Conservation (phyloP, 2,329 filamentous ascomycete genomes). For the Fusarium paranaense region DNA sequence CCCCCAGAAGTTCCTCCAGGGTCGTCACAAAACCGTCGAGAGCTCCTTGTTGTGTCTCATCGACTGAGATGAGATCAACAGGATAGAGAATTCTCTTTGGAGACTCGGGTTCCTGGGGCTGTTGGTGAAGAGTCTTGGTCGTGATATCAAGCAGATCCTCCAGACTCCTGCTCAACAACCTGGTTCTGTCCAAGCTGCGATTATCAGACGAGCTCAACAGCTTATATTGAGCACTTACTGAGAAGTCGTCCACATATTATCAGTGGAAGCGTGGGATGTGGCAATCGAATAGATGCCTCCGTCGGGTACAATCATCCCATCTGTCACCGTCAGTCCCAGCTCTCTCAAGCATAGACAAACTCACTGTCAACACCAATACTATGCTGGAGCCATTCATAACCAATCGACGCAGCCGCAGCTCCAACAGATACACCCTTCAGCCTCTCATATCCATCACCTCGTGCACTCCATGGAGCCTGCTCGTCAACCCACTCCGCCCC, state of each 20-base stretch:
- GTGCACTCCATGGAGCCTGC: conserved; percentile 56
- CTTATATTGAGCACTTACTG: no score
- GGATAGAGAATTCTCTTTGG: conserved; percentile 43
- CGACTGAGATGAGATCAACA: conserved; percentile 32
- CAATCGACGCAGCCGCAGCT: conserved; percentile 51
- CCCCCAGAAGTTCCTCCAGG: conserved; percentile 35
- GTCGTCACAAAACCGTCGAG: conserved; percentile 39
- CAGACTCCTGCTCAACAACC: conserved; percentile 43
- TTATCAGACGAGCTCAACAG: background rate
- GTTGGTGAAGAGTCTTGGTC: background rate
- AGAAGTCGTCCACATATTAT: conserved; percentile 14
- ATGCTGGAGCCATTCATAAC: conserved; percentile 56
- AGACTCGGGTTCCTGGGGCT: background rate
- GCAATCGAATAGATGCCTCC: conserved; percentile 49
- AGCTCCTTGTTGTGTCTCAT: conserved; percentile 18
- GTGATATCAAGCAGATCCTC: conserved; percentile 39
- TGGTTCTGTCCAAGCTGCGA: conserved; percentile 36
- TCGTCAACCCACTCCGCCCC: conserved; percentile 56
- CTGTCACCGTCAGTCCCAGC: conserved; percentile 32
- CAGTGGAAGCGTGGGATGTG: conserved; percentile 27
- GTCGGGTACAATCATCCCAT: conserved; percentile 38
- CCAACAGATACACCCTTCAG: conserved; percentile 53
- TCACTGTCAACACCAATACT: conserved; percentile 53
- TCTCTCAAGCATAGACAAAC: conserved; percentile 10
- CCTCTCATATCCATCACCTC: conserved; percentile 60